These are phyloP conservation scores for Naematelia encephala DNA, from an alignment of 768 basidiomycete species.

Conservation along the genomic window DNA sequence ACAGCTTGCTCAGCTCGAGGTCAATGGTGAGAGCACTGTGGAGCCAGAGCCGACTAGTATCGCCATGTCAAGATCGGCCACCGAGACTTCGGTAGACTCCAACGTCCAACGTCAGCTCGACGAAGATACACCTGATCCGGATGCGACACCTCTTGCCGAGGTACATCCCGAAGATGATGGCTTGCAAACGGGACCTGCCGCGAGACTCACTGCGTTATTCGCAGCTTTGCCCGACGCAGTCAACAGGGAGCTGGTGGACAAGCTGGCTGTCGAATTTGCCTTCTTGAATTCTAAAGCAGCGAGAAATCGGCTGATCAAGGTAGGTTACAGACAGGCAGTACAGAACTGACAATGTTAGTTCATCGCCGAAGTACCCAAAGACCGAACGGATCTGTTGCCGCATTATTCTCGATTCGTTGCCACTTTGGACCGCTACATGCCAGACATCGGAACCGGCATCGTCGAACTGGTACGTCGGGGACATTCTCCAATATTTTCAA, in stretches of 20 bases:
- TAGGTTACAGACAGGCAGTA: slow-evolving; percentile 42
- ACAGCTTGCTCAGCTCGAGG: slow-evolving; percentile 71
- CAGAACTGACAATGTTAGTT: slow-evolving; percentile 30
- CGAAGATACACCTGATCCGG: background rate
- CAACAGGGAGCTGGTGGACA: slow-evolving; percentile 82
- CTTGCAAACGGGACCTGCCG: slow-evolving; percentile 81
- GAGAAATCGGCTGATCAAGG: slow-evolving; percentile 83
- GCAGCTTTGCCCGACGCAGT: slow-evolving; percentile 91
- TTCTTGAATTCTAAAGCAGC: slow-evolving; percentile 96
- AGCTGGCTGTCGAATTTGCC: slow-evolving; percentile 91
- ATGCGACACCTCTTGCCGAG: background rate
- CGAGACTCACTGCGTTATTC: slow-evolving; percentile 83
- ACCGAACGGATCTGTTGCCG: slow-evolving; percentile 81
- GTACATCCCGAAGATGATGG: slow-evolving; percentile 54
- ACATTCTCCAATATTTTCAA: background rate
- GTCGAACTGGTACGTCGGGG: slow-evolving; percentile 74
- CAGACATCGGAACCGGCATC: slow-evolving; percentile 80
- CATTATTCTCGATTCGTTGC: slow-evolving; percentile 89
- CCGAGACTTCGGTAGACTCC: slow-evolving; percentile 12
- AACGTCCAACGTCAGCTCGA: background rate
- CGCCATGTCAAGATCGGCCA: slow-evolving; percentile 24
- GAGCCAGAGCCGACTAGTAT: slow-evolving; percentile 4
- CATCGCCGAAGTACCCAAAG: slow-evolving; percentile 76
- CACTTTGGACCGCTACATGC: slow-evolving; percentile 86
- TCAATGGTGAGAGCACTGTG: slow-evolving; percentile 3